A percentile compares a stretch with the other conserved stretches of the same genome.
These are phyloP conservation scores for Mikania micrantha DNA, from an alignment of 129 eudicot genomes.

Conservation along the genomic window DNA sequence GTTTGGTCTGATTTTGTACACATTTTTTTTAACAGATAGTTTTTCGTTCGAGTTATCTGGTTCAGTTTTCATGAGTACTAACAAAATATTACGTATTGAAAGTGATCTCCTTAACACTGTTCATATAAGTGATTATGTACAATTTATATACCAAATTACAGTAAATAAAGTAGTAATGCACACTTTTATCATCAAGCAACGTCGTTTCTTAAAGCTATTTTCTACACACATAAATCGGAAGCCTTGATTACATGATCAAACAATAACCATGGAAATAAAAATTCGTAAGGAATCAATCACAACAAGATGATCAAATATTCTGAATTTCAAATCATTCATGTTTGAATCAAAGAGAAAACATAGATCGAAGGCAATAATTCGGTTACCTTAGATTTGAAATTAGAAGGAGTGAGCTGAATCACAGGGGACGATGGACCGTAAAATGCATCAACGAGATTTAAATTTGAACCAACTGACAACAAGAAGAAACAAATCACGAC, in stretches of 20 bases:
- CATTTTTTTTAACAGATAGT: too few relatives aligned
- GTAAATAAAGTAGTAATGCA: background rate
- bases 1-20: too few relatives aligned
- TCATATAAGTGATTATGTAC: too few relatives aligned
- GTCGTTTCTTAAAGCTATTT: background rate
- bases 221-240: background rate
- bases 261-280: background rate
- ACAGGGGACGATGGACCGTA: constrained; percentile 71
- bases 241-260: constrained; percentile 1
- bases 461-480: constrained; percentile 5
- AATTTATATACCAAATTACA: too few relatives aligned
- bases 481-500: constrained; percentile 14
- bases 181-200: too few relatives aligned
- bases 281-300: background rate
- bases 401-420: constrained; percentile 67
- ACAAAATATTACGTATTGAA: too few relatives aligned
- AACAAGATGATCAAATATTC: background rate
- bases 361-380: background rate
- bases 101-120: too few relatives aligned
- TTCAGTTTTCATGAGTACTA: too few relatives aligned
- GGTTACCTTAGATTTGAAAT: constrained; percentile 78
- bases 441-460: constrained; percentile 48
- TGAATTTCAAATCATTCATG: background rate
- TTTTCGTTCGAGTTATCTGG: too few relatives aligned
- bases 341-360: background rate